Evolutionary conservation across 306 rosid species (phyloP), one percentile per base, ranked within the genome.

Genomic region (Casuarina equisetifolia): DNA sequence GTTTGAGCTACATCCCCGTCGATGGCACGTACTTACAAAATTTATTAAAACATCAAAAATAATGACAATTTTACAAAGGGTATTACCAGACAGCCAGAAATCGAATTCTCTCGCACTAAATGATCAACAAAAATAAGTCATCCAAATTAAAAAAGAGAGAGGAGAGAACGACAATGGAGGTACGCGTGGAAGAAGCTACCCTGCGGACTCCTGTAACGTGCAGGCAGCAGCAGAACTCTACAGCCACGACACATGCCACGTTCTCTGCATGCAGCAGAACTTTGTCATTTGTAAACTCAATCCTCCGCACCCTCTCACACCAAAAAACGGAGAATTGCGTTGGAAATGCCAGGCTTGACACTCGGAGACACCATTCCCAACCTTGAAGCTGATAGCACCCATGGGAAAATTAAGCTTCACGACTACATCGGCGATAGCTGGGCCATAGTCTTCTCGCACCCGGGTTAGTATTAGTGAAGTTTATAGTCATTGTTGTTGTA

Each of bases 391-490:
- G 90, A 90, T n/a, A 88, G 89, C 72, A 94, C 95, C 40, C 79
- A 85, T 16, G 93, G 98, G 61, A 90, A n/a, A 66, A 80, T 90
- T 86, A 85, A 66, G 9, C 93, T 94, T 39, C 85, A 90, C 53
- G 73, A 82, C 35, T 89, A 74, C 82, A 82, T 90, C 77, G 73
- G 81, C 12, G 80, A 79, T 75, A 49, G 69, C 76, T 89, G 97
- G 97, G 83, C 86, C 85, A 82, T 92, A 77, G 72, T 94, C 74
- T 94, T 94, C 93, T 94, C 97, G 75, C 98, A 94, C 85, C 98
- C 97, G 0, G 92, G 94, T 82, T 7, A 0, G 53, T 15, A 5
- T 40, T 19, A 9, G 46, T 42, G 32, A 25, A 5, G 16, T 12
- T 9, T 38, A n/a, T 63, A 15, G 15, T 4, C 63, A 13, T 57